Evolutionary conservation across 495 filamentous ascomycete species (phyloP), one percentile per base, ranked within the genome.

Genomic region (Aspergillus indologenus): DNA sequence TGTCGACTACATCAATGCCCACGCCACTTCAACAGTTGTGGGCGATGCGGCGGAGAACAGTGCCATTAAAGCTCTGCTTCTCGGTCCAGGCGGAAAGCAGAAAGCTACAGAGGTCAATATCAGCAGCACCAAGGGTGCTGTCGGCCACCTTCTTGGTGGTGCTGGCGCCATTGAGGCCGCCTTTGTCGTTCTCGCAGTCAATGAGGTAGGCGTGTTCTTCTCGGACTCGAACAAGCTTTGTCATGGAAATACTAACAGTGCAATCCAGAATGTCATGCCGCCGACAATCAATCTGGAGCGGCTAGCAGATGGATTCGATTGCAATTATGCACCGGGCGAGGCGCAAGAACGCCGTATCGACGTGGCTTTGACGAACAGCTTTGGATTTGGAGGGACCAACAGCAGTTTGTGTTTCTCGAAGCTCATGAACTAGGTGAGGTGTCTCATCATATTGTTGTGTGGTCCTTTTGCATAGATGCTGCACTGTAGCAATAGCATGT

Each of bases 381-480:
- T 98, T 79, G 94, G 94, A 1, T 98, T 98, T 77, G 94, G 94
- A 11, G 94, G 94, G 26, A 98, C 94, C 9, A 98, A 98, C 76
- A 92, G 92, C 46, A 90, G 83, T 60, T 75, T 98, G 45, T 93
- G 91, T 60, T 96, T 98, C 70, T 82, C 72, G 17, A 34, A 62
- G 64, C 46, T 54, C 48, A 56, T 14, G n/a, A 14, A 45, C 3
- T 55, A 60, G 57, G 24, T 42, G 19, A 3, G 21, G 50, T 53
- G 52, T 53, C n/a, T n/a, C n/a, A 53, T 44, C 24, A 34, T 31
- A 34, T 53, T 34, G 14, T 20, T 24, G 21, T 45, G 40, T 8
- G 17, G 11, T 3, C 12, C 5, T 45, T n/a, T 46, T 45, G 53
- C 40, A 55, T 55, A 26, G 21, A 40, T 55, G 34, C 26, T 55